Base-by-base conservation (phyloP, 192 early-diverging fungal genomes). In the Cladochytrium replicatum region DNA sequence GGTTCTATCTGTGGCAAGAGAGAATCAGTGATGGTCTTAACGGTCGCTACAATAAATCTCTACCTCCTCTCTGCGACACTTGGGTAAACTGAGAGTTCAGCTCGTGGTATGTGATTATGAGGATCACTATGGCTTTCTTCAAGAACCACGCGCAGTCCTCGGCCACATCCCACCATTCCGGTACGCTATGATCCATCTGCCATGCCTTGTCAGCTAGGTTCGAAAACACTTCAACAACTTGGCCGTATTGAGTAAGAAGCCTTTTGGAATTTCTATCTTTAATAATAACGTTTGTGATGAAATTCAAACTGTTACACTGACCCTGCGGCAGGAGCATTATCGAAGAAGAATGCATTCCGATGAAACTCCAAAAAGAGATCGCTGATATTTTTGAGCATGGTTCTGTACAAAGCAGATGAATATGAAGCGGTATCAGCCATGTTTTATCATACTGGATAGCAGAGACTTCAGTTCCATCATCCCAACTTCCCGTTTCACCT, bases 71-170 rank as follows among this genome's bases (percentile, higher is more conserved):
- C n/a, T n/a, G n/a, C n/a, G n/a, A n/a, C n/a, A n/a, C n/a, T n/a
- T n/a, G n/a, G 15, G 24, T 34, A 51, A 67, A 67, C 29, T 29
- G 28, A n/a, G 22, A n/a, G 23, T 58, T 52, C 21, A 67, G 23
- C 28, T 67, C 55, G 2, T 51, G 15, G 34, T 58, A 43, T 3
- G 55, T 54, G 24, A 56, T 44, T 37, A 58, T 53, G 19, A 57
- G 29, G 21, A 61, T 42, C 8, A 51, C 46, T 9, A 58, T 29
- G 2, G 39, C 51, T 45, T 50, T 52, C 21, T 21, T 58, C 56
- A n/a, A 43, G 24, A 8, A 55, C 9, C 15, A 23, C 23, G 21
- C 23, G 44, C 32, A 58, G 42, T n/a, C 37, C 26, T n/a, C 21
- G 7, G 13, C 32, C 22, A 13, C 29, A 15, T 11, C 48, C 1